Evolutionary conservation across 2,329 filamentous ascomycete genomes (phyloP), one percentile per base, ranked within the genome.

Genomic region (Fusarium compactum): DNA sequence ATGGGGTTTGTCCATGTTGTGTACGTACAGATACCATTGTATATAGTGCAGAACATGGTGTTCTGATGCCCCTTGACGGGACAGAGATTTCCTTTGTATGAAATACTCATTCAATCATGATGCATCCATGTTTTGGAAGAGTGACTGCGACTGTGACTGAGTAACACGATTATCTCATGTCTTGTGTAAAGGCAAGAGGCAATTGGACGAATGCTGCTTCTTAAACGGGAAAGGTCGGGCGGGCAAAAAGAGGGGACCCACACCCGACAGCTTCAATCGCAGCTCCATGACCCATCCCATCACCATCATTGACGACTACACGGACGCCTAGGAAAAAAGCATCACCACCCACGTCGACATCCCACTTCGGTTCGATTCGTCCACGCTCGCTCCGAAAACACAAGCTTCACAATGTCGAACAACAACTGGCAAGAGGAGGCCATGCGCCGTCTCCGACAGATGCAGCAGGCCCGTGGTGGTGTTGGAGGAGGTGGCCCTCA

Each of bases 401-500:
- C 15, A 61, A 69, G 6, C 15, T 29, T 22, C 20, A 62, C 6
- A 69, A 81, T 81, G 79, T 79, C 79, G 62, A 74, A 76, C 66
- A 80, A 80, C 69, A 81, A 82, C 74, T 82, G 80, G 80, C 80
- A 81, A 76, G 83, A 87, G 75, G 84, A 87, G 74, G 85, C 85
- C 65, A 80, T 86, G 78, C 82, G 81, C 65, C 83, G 82, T 72
- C 80, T 87, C 62, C 84, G 85, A 72, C 82, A 84, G 75, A 83
- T 85, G 76, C 83, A 83, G 58, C 78, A 82, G 76, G 71, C 80
- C 57, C 79, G 80, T 76, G 80, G 82, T 61, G 80, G 82, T 65
- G 80, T 81, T 60, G 82, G 82, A 65, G 79, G 81, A 52, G 82
- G 82, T 65, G 79, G 80, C 66, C 83, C 83, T 48, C 78, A 82